Evolutionary conservation across 202 grass and related monocot species (phyloP).

Genomic region (Setaria viridis): DNA sequence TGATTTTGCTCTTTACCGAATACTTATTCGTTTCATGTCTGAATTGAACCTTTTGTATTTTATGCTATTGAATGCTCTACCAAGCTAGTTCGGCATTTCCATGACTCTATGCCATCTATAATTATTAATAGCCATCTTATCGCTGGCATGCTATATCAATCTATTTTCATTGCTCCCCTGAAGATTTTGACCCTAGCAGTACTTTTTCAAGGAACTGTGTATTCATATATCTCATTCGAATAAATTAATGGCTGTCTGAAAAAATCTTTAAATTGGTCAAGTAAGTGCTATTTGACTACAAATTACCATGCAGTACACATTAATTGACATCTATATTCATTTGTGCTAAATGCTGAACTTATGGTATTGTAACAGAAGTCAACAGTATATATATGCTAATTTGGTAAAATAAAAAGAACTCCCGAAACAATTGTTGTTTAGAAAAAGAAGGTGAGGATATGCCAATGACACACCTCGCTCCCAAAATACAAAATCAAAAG

Average conservation of each 20-base stretch:
- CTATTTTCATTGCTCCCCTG: neutral
- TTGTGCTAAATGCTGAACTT: neutral
- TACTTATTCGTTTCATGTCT: neutral
- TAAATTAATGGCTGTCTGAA: neutral
- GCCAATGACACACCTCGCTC: neutral
- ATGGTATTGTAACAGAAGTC: neutral
- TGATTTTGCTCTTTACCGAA: conserved; percentile 37
- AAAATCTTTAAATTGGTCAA: neutral
- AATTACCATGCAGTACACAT: neutral
- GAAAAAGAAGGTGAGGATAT: neutral
- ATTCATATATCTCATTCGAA: neutral
- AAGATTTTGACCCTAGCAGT: neutral
- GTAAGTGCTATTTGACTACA: neutral
- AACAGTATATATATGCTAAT: neutral
- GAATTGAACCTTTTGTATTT: conserved; percentile 21
- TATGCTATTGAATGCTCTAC: neutral
- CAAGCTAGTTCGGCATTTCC: neutral
- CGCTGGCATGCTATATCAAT: neutral
- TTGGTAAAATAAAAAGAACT: neutral
- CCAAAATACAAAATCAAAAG: neutral
- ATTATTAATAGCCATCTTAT: neutral
- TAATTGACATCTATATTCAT: neutral
- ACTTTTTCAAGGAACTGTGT: neutral
- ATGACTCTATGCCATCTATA: neutral
- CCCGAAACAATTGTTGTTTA: neutral